Evolutionary conservation across 2,329 filamentous ascomycete genomes (phyloP).

Genomic region (Apiospora kogelbergensis): DNA sequence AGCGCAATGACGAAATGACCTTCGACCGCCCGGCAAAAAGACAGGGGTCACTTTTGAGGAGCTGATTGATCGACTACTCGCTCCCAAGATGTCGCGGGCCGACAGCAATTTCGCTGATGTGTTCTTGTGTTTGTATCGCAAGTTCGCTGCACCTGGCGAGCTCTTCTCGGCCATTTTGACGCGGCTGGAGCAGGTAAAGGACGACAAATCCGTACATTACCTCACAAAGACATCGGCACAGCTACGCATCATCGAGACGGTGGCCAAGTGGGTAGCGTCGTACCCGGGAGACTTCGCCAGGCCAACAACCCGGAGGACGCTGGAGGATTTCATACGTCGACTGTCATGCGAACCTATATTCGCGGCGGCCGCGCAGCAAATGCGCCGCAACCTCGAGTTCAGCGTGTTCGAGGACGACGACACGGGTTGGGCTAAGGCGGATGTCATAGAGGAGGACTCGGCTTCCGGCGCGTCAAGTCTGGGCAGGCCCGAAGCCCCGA

Average conservation of each 20-base stretch:
- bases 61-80: constrained; percentile 82
- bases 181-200: constrained; percentile 69
- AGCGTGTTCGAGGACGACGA: constrained; percentile 84
- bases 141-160: constrained; percentile 80
- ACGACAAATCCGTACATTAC: constrained; percentile 65
- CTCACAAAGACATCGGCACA: constrained; percentile 79
- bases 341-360: constrained; percentile 81
- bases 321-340: constrained; percentile 73
- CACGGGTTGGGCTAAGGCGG: constrained; percentile 84
- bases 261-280: constrained; percentile 84
- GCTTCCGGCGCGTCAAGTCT: constrained; percentile 22
- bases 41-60: constrained; percentile 64
- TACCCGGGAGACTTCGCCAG: constrained; percentile 95
- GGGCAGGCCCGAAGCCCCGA: constrained; percentile 20
- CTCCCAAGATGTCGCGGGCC: constrained; percentile 78
- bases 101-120: constrained; percentile 86
- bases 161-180: constrained; percentile 77
- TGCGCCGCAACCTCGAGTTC: constrained; percentile 73
- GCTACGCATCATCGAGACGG: constrained; percentile 76
- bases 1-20: constrained; percentile 64
- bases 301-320: constrained; percentile 66
- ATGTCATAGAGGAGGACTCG: constrained; percentile 48
- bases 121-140: constrained; percentile 90
- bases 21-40: constrained; percentile 53
- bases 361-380: constrained; percentile 80